Evolutionary conservation across 2,329 filamentous ascomycete genomes (phyloP), one percentile per base, ranked within the genome.

Genomic region (Cladophialophora exuberans): DNA sequence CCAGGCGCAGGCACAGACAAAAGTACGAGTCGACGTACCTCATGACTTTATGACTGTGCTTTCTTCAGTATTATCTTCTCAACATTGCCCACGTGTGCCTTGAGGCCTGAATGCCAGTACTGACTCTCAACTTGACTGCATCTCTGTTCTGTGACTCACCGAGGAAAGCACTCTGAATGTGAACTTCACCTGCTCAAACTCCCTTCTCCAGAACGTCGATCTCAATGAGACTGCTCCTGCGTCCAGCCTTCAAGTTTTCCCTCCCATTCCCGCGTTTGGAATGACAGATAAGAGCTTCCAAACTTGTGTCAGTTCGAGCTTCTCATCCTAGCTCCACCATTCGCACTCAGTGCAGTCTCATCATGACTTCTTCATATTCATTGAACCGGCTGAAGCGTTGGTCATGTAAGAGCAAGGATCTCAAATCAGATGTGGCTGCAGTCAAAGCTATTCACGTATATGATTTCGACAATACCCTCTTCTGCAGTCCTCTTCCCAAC

Each of bases 381-480:
- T 72, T 88, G 56, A 95, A 90, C 13, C 83, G 87, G 36, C 76
- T 96, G 60, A 87, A 86, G 71, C 80, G 92, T 63, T 97, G 92
- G 92, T 96, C 90, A 35, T 84, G 91, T 64, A 76, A 86, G 57
- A 43, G 53, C 44, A 84, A 85, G 67, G 81, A 86, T 57, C 78
- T 94, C n/a, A n/a, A n/a, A 28, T 89, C 90, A 65, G 13, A 6
- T 22, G 73, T 84, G 36, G 25, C 85, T 9, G 78, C 83, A 52
- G 87, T 97, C 72, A 90, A 84, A 69, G 76, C 84, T 6, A 84
- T 99, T 48, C 93, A 97, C 69, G 83, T 99, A 64, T 97, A 97
- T 76, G 94, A 99, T 72, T 99, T 97, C 72, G 94, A 99, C 73
- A 97, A 99, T 69, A 97, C 93, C 31, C 76, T 99, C 44, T 99